A percentile compares a stretch with the other conserved stretches of the same genome.
Evolutionary conservation across 2,329 filamentous ascomycete genomes (phyloP).

Genomic region (Fusarium algeriense): DNA sequence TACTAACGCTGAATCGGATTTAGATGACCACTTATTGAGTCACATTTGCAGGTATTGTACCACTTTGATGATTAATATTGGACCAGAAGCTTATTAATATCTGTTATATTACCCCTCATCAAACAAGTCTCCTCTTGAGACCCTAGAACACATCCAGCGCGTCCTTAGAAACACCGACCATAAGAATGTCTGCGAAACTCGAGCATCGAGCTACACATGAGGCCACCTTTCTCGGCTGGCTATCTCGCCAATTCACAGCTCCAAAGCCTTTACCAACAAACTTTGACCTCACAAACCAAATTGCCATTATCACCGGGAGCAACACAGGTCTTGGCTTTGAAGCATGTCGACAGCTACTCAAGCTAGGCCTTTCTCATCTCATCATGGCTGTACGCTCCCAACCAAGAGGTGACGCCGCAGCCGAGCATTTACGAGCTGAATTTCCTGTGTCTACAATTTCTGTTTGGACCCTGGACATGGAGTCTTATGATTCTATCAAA

Average conservation of each 20-base stretch:
- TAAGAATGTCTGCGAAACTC: neutral
- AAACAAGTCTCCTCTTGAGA: rapidly evolving
- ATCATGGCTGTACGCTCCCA: neutral
- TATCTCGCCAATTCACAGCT: neutral
- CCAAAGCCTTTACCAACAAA: neutral
- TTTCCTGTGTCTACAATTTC: neutral
- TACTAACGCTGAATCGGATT: rapidly evolving
- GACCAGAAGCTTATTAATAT: neutral
- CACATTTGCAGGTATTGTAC: rapidly evolving
- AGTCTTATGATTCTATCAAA: neutral
- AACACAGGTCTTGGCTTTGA: neutral
- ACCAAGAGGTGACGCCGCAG: neutral
- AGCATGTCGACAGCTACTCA: neutral
- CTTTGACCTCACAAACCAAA: rapidly evolving
- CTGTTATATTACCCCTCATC: rapidly evolving
- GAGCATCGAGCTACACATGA: neutral
- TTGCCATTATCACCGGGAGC: neutral
- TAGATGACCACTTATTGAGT: neutral
- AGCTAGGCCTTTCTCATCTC: neutral
- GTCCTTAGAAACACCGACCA: rapidly evolving
- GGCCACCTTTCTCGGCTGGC: neutral
- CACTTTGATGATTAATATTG: rapidly evolving
- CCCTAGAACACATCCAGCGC: rapidly evolving
- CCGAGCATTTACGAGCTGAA: neutral
- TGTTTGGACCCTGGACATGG: neutral